phyloP scores from a whole-genome alignment of 441 rosid species.

The Aquilaria agallochum region DNA sequence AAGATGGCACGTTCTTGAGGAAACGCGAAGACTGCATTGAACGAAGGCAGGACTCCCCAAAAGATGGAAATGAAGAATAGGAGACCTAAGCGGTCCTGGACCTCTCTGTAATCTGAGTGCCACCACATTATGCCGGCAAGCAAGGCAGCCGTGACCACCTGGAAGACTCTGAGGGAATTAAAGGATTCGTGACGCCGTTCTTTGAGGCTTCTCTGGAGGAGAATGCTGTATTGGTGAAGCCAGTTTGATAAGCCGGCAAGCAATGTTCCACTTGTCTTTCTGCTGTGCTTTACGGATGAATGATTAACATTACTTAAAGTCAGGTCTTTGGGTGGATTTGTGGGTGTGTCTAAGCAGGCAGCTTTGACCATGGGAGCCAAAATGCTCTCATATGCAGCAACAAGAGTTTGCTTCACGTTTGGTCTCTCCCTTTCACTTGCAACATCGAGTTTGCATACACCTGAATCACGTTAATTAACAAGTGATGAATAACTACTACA shows the following conservation, averaged over 20 bases:
- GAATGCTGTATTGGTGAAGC: constrained; percentile 72
- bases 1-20: constrained; percentile 90
- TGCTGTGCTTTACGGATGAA: constrained; percentile 19
- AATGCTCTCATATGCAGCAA: constrained; percentile 43
- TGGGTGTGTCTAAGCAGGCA: constrained; percentile 34
- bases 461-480: constrained; percentile 23
- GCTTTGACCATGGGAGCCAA: constrained; percentile 62
- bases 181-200: constrained; percentile 86
- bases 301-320: constrained; percentile 14
- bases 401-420: constrained; percentile 50
- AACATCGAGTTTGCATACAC: constrained; percentile 54
- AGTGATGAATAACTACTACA: too few relatives aligned
- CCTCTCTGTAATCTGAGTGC: constrained; percentile 62
- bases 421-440: constrained; percentile 59
- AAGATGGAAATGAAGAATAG: constrained; percentile 81
- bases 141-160: constrained; percentile 62
- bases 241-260: constrained; percentile 33
- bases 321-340: constrained; percentile 18
- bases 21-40: constrained; percentile 74
- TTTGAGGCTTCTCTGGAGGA: constrained; percentile 75
- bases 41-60: constrained; percentile 95
- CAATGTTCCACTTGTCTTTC: not conserved
- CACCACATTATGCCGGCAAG: constrained; percentile 84
- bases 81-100: constrained; percentile 82
- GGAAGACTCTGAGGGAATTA: constrained; percentile 64